Conservation (phyloP, 2,329 filamentous ascomycete species). For the Fragosphaeria purpurea region DNA sequence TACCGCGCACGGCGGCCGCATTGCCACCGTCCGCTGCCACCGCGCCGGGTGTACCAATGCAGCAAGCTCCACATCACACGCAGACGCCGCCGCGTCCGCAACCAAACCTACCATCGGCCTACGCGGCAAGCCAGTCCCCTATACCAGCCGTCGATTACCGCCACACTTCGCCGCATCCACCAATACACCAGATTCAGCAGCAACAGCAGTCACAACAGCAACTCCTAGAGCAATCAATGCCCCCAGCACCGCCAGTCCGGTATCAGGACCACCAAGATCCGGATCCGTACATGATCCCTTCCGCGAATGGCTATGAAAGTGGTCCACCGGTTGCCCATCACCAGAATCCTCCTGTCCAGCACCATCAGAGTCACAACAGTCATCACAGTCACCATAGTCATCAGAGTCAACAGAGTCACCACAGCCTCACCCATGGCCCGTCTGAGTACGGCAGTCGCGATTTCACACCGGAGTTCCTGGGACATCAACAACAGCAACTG, state of each 20-base stretch:
- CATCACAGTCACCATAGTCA: not conserved
- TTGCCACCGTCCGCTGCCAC: not conserved
- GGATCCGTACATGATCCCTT: not conserved
- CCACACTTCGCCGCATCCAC: constrained; percentile 2
- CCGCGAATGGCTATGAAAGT: constrained; percentile 38
- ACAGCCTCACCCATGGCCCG: constrained; percentile 7
- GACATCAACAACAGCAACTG: constrained; percentile 1
- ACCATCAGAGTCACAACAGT: not conserved
- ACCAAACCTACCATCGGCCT: constrained; percentile 29
- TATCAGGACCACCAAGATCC: constrained; percentile 7
- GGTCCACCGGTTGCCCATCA: constrained; percentile 22
- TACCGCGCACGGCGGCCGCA: not conserved
- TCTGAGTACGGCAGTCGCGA: constrained; percentile 4
- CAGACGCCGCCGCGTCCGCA: constrained; percentile 27
- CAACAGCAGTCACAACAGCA: constrained; percentile 1
- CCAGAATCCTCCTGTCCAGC: not conserved
- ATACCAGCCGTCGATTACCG: constrained; percentile 2
- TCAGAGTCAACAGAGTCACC: constrained; percentile 4
- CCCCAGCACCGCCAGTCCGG: not conserved
- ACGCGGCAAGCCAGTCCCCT: constrained; percentile 34
- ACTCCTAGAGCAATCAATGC: not conserved
- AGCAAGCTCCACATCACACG: constrained; percentile 19
- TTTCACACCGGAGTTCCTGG: not conserved
- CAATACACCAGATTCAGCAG: constrained; percentile 1
- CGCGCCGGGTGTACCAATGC: constrained; percentile 31